Percentiles rank a stretch among this genome's conserved stretches.
Conservation (phyloP, 371 early-diverging fungal species). For the Mucor sp. region DNA sequence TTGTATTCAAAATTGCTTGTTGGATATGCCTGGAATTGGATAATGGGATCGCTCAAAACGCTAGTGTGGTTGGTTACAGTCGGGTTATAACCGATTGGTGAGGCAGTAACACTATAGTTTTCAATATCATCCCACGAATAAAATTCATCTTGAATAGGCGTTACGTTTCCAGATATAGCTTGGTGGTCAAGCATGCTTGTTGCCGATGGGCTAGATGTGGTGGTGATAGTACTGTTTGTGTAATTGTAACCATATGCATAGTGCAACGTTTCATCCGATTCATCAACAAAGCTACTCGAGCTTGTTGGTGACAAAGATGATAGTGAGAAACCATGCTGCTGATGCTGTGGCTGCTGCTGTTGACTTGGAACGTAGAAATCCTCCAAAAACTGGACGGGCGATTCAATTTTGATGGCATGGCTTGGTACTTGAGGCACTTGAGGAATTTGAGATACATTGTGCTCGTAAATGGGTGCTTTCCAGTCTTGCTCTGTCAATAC, state of each 20-base stretch:
- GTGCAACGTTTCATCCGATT: slow-evolving; percentile 28
- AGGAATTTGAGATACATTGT: slow-evolving; percentile 4
- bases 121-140: slow-evolving; percentile 24
- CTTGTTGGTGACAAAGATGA: slow-evolving; percentile 16
- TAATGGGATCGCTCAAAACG: slow-evolving; percentile 1
- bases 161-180: slow-evolving; percentile 18
- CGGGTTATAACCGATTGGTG: slow-evolving; percentile 23
- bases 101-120: not conserved
- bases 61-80: not conserved
- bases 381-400: slow-evolving; percentile 14
- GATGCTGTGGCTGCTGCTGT: not conserved
- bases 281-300: slow-evolving; percentile 12
- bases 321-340: not conserved
- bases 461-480: slow-evolving; percentile 9
- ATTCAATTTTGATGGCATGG: slow-evolving; percentile 1
- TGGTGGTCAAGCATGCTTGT: slow-evolving; percentile 20
- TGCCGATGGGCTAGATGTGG: slow-evolving; percentile 15
- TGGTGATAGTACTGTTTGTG: slow-evolving; percentile 15
- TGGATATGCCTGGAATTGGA: not conserved
- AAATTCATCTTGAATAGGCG: slow-evolving; percentile 16
- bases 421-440: slow-evolving; percentile 23
- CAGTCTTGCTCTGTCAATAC: slow-evolving; percentile 18
- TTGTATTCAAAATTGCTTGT: not conserved
- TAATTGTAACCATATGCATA: slow-evolving; percentile 23
- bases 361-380: slow-evolving; percentile 14